Evolutionary conservation across 495 filamentous ascomycete genomes (phyloP).

Genomic region (Xylaria scruposa): DNA sequence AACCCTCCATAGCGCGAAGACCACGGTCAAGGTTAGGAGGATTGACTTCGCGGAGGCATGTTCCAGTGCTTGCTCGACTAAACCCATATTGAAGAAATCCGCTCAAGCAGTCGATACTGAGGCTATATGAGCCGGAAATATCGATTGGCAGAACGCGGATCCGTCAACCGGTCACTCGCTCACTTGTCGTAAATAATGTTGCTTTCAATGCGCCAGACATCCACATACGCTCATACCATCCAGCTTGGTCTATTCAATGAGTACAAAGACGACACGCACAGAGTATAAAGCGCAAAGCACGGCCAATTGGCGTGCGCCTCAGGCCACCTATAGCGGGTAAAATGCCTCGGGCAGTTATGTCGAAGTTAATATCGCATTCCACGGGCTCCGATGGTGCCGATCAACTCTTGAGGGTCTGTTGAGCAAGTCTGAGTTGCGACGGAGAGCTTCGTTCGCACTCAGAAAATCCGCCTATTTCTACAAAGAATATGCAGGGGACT

Average conservation of each 20-base stretch:
- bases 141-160: not conserved
- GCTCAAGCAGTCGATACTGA: too few species aligned
- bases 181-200: not conserved
- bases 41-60: constrained; percentile 44
- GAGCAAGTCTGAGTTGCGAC: not conserved
- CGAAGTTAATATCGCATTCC: not conserved
- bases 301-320: not conserved
- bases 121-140: not conserved
- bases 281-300: not conserved
- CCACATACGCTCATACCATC: not conserved
- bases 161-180: not conserved
- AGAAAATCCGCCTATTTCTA: not conserved
- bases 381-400: too few species aligned
- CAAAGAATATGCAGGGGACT: not conserved
- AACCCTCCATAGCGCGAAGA: constrained; percentile 39
- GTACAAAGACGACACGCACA: not conserved
- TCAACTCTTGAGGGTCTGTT: not conserved
- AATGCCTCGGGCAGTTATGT: not conserved
- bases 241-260: not conserved
- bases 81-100: constrained; percentile 45
- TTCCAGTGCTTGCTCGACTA: constrained; percentile 46
- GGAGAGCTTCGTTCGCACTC: not conserved
- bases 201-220: not conserved
- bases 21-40: constrained; percentile 34
- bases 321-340: not conserved